Base-by-base conservation (phyloP, 768 basidiomycete species). In the Kwoniella botswanensis region DNA sequence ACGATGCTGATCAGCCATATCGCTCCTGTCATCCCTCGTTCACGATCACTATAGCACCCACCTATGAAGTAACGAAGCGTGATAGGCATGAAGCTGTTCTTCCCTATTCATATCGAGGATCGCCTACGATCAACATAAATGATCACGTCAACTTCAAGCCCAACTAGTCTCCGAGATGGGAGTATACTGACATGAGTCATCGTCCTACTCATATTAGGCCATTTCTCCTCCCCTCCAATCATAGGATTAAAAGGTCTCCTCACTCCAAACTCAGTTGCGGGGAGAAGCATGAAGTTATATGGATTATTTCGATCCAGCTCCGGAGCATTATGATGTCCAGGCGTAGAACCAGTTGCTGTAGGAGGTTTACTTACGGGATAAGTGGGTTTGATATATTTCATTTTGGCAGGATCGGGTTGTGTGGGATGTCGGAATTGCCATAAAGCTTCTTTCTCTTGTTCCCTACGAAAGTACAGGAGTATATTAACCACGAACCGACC, bases 141-240 rank as follows among this genome's bases (percentile, higher is more conserved):
- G 7, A 53, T 67, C 55, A 26, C 9, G 21, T n/a, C 18, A 44
- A 13, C 53, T 56, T 41, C 29, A 24, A 22, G 41, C 64, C 56
- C 59, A 18, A 2, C 42, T 42, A 15, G 41, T 21, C 35, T 43
- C 42, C 24, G 24, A 29, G 57, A 41, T 44, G 4, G 6, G 5
- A 43, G 41, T n/a, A 11, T 18, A 72, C 78, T 72, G 64, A 81
- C 79, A 65, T 79, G 74, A 1, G 79, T 76, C 77, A 81, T 76
- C 12, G 79, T 79, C 68, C 79, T 50, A 63, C 79, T 81, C 79
- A 81, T 81, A 76, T 76, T 81, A 10, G 79, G 79, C 79, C 79
- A 81, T 26, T 70, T 63, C 15, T 73, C 76, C n/a, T 42, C 59
- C 35, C 71, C 72, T 5, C 73, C 73, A 3, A 73, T 44, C 9